Base-by-base conservation (phyloP, 2,329 filamentous ascomycete genomes). In the Hypoxylon sp. region DNA sequence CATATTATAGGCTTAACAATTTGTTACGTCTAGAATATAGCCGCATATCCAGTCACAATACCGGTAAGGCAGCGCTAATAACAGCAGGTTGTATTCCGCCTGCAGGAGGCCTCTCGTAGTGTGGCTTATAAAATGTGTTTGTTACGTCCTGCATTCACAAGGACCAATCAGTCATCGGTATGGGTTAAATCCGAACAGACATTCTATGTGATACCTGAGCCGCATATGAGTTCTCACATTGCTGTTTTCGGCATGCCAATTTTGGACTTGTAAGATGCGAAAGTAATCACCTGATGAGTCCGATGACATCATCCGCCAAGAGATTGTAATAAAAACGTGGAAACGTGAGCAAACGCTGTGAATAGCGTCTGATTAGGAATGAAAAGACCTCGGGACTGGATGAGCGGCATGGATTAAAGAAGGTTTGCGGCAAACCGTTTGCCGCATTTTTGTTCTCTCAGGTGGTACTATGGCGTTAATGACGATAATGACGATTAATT, bases 111-210 rank as follows among this genome's bases (percentile, higher is more conserved):
- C 59, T 62, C 59, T 50, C 41, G 17, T 21, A 9, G 28, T 36
- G 13, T 17, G 28, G 55, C 38, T 43, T 43, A 43, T 43, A 11
- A 43, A 19, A 17, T 43, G 4, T 10, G 7, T 43, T 43, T 19
- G 51, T 60, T 28, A 45, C 48, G 38, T 56, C 48, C 56, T 56
- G 30, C 23, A 41, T 50, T 17, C 21, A 32, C 30, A 23, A 36
- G 43, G 57, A n/a, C 64, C 64, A 67, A 67, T 67, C 50, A 51
- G 36, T 55, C 28, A 5, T 38, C 14, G 13, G 25, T 17, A 50
- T 55, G 19, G 38, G 1, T 38, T 43, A 43, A 49, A 28, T 53
- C 30, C 30, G 46, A n/a, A 49, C 23, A 7, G 43, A 25, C 17
- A 21, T 34, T 23, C n/a, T 32, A 19, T 36, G 19, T 32, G 32